Evolutionary conservation across 768 basidiomycete genomes (phyloP).

Genomic region (Amanita thiersii): DNA sequence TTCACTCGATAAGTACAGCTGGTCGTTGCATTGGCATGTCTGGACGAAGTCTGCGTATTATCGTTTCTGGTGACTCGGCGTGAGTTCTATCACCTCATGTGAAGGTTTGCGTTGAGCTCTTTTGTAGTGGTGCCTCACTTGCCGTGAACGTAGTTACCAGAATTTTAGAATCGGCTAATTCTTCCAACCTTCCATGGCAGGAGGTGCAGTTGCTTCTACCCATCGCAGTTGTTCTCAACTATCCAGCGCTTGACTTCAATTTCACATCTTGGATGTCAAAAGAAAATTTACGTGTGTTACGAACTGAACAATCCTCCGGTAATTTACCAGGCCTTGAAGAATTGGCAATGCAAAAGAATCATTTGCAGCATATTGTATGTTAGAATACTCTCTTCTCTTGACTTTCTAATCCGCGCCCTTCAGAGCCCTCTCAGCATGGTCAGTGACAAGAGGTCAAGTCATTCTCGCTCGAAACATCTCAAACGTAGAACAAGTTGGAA

Average conservation of each 20-base stretch:
- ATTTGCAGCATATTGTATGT: slow-evolving; percentile 68
- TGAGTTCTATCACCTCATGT: slow-evolving; percentile 34
- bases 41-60: slow-evolving; percentile 67
- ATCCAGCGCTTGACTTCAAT: slow-evolving; percentile 94
- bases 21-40: slow-evolving; percentile 84
- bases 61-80: slow-evolving; percentile 96
- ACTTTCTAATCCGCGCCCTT: slow-evolving; percentile 5
- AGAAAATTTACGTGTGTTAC: slow-evolving; percentile 72
- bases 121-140: slow-evolving; percentile 75
- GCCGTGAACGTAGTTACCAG: slow-evolving; percentile 80
- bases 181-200: slow-evolving; percentile 22
- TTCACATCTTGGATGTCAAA: slow-evolving; percentile 97
- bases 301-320: slow-evolving; percentile 81
- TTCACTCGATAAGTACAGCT: slow-evolving; percentile 24
- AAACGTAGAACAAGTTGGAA: slow-evolving; percentile 53
- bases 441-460: slow-evolving; percentile 45
- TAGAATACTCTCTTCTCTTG: not conserved
- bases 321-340: slow-evolving; percentile 68
- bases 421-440: slow-evolving; percentile 89
- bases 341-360: slow-evolving; percentile 75
- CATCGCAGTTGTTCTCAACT: slow-evolving; percentile 77
- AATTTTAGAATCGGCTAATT: slow-evolving; percentile 60
- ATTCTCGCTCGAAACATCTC: slow-evolving; percentile 34
- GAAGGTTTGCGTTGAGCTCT: slow-evolving; percentile 9
- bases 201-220: slow-evolving; percentile 55